Evolutionary conservation across 148 eudicot species (phyloP).

Genomic region (Silene conica): DNA sequence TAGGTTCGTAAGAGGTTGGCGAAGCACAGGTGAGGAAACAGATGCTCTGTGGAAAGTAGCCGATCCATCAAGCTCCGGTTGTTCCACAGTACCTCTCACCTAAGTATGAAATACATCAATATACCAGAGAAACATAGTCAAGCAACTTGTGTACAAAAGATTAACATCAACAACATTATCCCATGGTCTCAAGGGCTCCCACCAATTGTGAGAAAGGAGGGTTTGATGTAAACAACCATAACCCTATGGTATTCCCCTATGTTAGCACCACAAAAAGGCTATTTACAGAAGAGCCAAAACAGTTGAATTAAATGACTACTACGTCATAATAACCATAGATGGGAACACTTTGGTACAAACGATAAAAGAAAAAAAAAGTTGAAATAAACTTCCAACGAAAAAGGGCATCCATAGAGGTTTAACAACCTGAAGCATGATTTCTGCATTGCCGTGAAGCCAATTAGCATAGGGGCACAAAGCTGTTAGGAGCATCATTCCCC

Average conservation of each 20-base stretch:
- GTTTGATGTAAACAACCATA: neutral
- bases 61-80: constrained; percentile 93
- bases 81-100: constrained; percentile 99
- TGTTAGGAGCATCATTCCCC: constrained; percentile 96
- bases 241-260: neutral
- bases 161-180: neutral
- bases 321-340: neutral
- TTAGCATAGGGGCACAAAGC: constrained; percentile 94
- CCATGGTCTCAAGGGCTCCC: neutral
- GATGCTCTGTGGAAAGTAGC: constrained; percentile 96
- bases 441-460: constrained; percentile 97
- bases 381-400: neutral
- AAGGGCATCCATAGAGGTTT: constrained; percentile 10
- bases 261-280: neutral
- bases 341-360: neutral
- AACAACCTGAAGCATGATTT: constrained; percentile 89
- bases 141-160: neutral
- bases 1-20: constrained; percentile 83
- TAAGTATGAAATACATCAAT: constrained; percentile 26
- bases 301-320: neutral
- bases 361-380: neutral
- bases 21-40: constrained; percentile 91
- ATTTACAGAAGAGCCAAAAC: neutral
- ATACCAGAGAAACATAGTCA: constrained; percentile 17
- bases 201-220: neutral